Conservation (phyloP, 345 rosid genomes). For the Populus alba region DNA sequence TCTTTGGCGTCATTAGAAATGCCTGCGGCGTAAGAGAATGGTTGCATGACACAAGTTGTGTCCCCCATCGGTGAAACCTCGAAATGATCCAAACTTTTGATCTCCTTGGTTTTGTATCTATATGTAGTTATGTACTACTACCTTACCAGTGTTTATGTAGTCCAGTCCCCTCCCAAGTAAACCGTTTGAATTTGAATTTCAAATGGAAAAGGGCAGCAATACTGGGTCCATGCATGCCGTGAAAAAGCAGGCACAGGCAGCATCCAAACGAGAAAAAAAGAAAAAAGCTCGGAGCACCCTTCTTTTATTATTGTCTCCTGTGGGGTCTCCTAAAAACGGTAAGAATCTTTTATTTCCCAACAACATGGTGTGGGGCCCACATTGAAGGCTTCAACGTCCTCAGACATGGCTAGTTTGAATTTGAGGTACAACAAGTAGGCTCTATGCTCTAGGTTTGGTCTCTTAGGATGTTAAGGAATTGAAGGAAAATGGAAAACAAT, state of each 20-base stretch:
- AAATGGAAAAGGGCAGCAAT: slow-evolving; percentile 2
- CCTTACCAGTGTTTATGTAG: not conserved
- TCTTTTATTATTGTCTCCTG: too few relatives aligned
- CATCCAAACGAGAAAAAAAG: not conserved
- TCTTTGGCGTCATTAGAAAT: slow-evolving; percentile 25
- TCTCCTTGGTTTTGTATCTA: not conserved
- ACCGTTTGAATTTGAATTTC: slow-evolving; percentile 29
- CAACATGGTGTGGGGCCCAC: not conserved
- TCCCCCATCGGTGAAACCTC: slow-evolving; percentile 24
- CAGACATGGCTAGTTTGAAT: not conserved
- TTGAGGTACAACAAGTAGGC: not conserved
- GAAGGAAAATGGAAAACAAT: too few relatives aligned
- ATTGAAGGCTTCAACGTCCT: not conserved
- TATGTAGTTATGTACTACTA: not conserved
- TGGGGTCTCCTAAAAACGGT: not conserved
- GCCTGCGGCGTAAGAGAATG: slow-evolving; percentile 34
- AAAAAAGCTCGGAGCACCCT: not conserved
- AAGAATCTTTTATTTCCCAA: not conserved
- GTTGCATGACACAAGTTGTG: slow-evolving; percentile 31
- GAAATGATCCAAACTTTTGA: not conserved
- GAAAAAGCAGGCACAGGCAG: not conserved
- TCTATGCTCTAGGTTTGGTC: not conserved
- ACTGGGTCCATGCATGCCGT: slow-evolving; percentile 3
- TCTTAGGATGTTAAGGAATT: not conserved
- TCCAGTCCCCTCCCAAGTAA: not conserved